Evolutionary conservation across 106 monocot genomes (phyloP).

Genomic region (Allium sativum): DNA sequence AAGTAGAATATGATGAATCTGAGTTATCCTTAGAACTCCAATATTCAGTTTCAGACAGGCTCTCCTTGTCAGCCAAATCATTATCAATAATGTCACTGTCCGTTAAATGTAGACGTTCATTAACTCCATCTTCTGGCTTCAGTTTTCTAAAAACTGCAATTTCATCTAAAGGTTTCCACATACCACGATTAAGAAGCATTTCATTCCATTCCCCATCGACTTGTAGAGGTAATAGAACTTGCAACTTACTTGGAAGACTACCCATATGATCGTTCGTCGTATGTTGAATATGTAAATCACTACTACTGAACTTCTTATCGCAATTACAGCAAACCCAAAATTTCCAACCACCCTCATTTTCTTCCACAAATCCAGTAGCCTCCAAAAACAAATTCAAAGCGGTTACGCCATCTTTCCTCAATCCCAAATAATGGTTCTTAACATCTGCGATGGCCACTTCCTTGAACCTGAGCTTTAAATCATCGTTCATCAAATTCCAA

Average conservation of each 20-base stretch:
- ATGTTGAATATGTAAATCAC: conserved; percentile 52
- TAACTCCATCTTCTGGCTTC: conserved; percentile 27
- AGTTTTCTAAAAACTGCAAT: conserved; percentile 28
- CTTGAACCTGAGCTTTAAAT: conserved; percentile 39
- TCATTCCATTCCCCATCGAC: conserved; percentile 48
- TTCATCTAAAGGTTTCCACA: conserved; percentile 72
- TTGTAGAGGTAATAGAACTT: conserved; percentile 52
- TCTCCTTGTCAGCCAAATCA: conserved; percentile 28
- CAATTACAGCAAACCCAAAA: conserved; percentile 71
- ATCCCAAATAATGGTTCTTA: conserved; percentile 24
- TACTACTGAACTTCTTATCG: conserved; percentile 40
- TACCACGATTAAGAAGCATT: conserved; percentile 36
- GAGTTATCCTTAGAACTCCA: conserved; percentile 26
- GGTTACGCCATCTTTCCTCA: conserved; percentile 35
- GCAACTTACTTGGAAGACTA: conserved; percentile 29
- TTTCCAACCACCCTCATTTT: conserved; percentile 43
- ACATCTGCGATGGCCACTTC: conserved; percentile 40
- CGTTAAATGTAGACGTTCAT: not conserved
- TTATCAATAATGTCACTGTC: conserved; percentile 2
- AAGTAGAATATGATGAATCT: conserved; percentile 17
- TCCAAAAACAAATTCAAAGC: conserved; percentile 41
- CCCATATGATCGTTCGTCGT: conserved; percentile 49
- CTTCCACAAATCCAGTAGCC: conserved; percentile 39
- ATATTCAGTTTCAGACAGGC: conserved; percentile 15
- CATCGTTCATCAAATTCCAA: conserved; percentile 56